phyloP scores from a whole-genome alignment of 1,284 basidiomycete species.

The Cryptococcus jaspeensis region DNA sequence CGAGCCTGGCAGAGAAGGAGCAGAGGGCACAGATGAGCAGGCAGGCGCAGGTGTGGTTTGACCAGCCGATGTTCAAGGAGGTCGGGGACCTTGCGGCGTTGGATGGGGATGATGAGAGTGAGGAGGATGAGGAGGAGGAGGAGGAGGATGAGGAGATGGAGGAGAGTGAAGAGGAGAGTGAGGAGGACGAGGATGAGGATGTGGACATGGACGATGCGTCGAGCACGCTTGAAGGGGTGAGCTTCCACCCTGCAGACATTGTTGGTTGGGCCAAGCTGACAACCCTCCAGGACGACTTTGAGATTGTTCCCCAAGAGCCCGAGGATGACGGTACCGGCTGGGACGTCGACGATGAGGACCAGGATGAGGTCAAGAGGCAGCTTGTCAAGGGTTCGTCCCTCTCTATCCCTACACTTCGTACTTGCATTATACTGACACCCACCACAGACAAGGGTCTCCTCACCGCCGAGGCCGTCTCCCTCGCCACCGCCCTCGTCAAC shows the following conservation, averaged over 20 bases:
- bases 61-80: slow-evolving; percentile 87
- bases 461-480: slow-evolving; percentile 86
- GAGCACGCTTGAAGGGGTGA: slow-evolving; percentile 28
- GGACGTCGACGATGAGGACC: slow-evolving; percentile 76
- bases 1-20: slow-evolving; percentile 38
- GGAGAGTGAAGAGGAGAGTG: slow-evolving; percentile 45
- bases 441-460: slow-evolving; percentile 75
- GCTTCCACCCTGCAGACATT: slow-evolving; percentile 2
- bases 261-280: not conserved
- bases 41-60: slow-evolving; percentile 81
- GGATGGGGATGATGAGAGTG: slow-evolving; percentile 55
- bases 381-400: slow-evolving; percentile 65
- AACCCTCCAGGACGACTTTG: slow-evolving; percentile 59
- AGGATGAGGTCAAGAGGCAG: slow-evolving; percentile 69
- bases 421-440: not conserved
- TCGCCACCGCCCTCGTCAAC: slow-evolving; percentile 92
- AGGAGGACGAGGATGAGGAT: slow-evolving; percentile 42
- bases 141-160: slow-evolving; percentile 50
- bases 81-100: slow-evolving; percentile 60
- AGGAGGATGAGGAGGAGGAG: slow-evolving; percentile 52
- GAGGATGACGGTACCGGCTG: slow-evolving; percentile 67
- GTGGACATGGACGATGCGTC: slow-evolving; percentile 38
- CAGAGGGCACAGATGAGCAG: slow-evolving; percentile 52
- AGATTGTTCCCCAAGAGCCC: slow-evolving; percentile 66
- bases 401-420: no score